These are phyloP conservation scores for Aspergillus candidus DNA, from an alignment of 2,329 filamentous ascomycete genomes.

Conservation along the genomic window DNA sequence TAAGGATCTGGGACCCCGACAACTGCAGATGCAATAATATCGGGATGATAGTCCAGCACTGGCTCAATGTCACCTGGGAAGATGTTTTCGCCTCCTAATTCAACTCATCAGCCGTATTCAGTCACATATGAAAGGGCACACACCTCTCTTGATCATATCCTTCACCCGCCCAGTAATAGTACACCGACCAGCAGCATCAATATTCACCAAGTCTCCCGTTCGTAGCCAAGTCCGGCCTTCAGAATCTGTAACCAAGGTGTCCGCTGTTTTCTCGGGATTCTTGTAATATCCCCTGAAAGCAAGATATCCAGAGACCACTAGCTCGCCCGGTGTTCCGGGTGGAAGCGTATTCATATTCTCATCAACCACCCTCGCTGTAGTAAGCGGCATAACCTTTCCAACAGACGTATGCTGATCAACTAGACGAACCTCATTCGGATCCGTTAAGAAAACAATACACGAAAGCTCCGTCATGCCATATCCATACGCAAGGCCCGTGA, in stretches of 20 bases:
- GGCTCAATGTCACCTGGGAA: conserved; percentile 66
- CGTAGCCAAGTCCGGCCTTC: conserved; percentile 49
- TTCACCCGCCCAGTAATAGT: conserved; percentile 65
- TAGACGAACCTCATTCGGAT: neutral
- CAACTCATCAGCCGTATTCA: no score
- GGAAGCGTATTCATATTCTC: conserved; percentile 55
- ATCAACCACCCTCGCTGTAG: conserved; percentile 66
- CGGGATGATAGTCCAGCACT: conserved; percentile 55
- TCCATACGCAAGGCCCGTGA: neutral
- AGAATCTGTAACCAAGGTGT: conserved; percentile 60
- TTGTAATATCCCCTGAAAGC: conserved; percentile 47
- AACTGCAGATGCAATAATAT: conserved; percentile 55
- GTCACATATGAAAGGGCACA: neutral
- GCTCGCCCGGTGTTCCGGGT: conserved; percentile 59
- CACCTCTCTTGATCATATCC: conserved; percentile 65
- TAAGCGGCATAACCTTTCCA: conserved; percentile 61
- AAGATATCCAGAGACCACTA: conserved; percentile 67
- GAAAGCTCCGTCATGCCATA: conserved; percentile 3
- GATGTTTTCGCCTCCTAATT: conserved; percentile 59
- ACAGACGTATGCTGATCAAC: neutral
- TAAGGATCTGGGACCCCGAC: conserved; percentile 55
- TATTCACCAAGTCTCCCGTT: conserved; percentile 47
- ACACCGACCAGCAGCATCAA: conserved; percentile 54
- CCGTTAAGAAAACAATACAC: neutral
- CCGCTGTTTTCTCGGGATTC: conserved; percentile 43